These are phyloP conservation scores for Paraphaeosphaeria minitans DNA, from an alignment of 2,329 filamentous ascomycete species.

Conservation along the genomic window DNA sequence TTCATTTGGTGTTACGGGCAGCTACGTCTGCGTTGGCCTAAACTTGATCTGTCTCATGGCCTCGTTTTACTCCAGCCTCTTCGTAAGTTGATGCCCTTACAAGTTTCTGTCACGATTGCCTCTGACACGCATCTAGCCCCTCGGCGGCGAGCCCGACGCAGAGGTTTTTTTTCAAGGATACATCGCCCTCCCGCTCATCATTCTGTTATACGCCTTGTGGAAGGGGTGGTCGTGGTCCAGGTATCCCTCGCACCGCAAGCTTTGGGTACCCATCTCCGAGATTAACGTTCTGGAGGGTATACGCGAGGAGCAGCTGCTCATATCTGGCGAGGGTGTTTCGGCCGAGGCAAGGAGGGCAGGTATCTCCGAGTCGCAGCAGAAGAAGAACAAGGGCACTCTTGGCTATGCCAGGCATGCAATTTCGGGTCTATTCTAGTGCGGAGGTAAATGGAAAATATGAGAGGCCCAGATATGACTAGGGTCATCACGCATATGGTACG, in stretches of 20 bases:
- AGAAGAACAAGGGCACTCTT: neutral
- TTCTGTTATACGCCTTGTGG: conserved; percentile 56
- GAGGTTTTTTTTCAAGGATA: conserved; percentile 52
- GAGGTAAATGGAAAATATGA: neutral
- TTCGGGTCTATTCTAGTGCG: neutral
- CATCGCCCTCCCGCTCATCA: conserved; percentile 51
- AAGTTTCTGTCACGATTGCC: neutral
- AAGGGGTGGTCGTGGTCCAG: conserved; percentile 40
- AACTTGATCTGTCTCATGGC: conserved; percentile 44
- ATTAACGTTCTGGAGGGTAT: conserved; percentile 42
- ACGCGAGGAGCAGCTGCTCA: conserved; percentile 21
- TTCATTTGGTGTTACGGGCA: conserved; percentile 44
- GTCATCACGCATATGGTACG: neutral
- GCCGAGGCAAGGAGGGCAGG: conserved; percentile 3
- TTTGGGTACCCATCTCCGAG: conserved; percentile 34
- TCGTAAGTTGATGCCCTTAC: conserved; percentile 8
- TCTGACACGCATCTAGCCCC: conserved; percentile 22
- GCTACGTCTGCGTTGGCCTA: conserved; percentile 40
- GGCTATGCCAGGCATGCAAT: neutral
- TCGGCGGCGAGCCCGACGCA: conserved; percentile 36
- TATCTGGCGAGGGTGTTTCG: conserved; percentile 2
- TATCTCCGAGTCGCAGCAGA: neutral
- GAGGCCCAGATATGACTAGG: neutral
- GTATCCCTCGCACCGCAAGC: conserved; percentile 24
- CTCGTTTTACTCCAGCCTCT: conserved; percentile 43